Evolutionary conservation across 805 yeast genomes (phyloP).

Genomic region (Starmerella ratchasimensis): DNA sequence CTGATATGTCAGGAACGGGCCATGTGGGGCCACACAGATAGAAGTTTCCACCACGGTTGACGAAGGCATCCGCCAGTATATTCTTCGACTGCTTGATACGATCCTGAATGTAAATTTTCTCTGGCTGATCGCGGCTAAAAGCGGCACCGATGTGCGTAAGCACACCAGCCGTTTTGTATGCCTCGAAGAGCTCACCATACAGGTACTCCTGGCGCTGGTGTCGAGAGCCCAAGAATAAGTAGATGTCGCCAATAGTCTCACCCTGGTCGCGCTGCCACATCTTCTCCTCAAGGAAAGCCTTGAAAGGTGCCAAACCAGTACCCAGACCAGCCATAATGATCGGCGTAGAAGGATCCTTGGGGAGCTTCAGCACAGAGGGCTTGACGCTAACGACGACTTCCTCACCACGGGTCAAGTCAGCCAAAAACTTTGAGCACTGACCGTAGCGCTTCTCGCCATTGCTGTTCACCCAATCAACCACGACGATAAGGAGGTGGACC

Average conservation of each 20-base stretch:
- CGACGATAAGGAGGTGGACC: slow-evolving; percentile 82
- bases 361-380: slow-evolving; percentile 94
- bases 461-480: slow-evolving; percentile 82
- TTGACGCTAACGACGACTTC: slow-evolving; percentile 89
- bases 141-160: slow-evolving; percentile 95
- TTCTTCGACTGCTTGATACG: slow-evolving; percentile 65
- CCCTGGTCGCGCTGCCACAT: slow-evolving; percentile 88
- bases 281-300: slow-evolving; percentile 92
- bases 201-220: slow-evolving; percentile 90
- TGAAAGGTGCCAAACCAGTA: slow-evolving; percentile 96
- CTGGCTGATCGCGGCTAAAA: slow-evolving; percentile 91
- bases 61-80: slow-evolving; percentile 66
- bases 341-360: slow-evolving; percentile 75
- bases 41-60: slow-evolving; percentile 69
- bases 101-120: slow-evolving; percentile 91
- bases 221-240: slow-evolving; percentile 82
- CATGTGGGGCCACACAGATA: slow-evolving; percentile 98
- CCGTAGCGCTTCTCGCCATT: slow-evolving; percentile 80
- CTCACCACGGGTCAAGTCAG: slow-evolving; percentile 64
- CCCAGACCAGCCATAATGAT: slow-evolving; percentile 95
- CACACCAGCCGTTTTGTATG: slow-evolving; percentile 80
- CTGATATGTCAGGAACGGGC: slow-evolving; percentile 96
- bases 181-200: slow-evolving; percentile 96
- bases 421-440: slow-evolving; percentile 82
- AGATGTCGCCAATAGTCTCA: slow-evolving; percentile 73